Evolutionary conservation across 2,329 filamentous ascomycete species (phyloP).

Genomic region (Colletotrichum lindemuthianum): DNA sequence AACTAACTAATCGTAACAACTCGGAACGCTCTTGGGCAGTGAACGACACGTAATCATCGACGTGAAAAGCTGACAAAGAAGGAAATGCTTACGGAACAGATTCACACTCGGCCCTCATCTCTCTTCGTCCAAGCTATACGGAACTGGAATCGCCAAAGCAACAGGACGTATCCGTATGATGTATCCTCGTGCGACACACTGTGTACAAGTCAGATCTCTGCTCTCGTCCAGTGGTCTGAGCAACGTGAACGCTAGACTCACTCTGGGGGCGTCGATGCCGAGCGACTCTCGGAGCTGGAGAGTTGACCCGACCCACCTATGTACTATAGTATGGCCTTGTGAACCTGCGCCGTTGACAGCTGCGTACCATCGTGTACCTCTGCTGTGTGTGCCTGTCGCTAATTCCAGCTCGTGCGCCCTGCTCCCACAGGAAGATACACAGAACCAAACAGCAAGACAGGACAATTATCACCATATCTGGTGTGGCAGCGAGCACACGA

Average conservation of each 20-base stretch:
- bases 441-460: constrained; percentile 1
- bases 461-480: constrained; percentile 10
- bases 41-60: no score
- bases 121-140: neutral
- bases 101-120: no score
- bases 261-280: neutral
- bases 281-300: neutral
- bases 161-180: no score
- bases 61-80: no score
- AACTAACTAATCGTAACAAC: no score
- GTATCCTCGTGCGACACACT: constrained; percentile 1
- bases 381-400: neutral
- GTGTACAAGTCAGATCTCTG: constrained; percentile 12
- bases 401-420: neutral
- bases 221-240: constrained; percentile 1
- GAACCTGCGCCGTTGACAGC: constrained; percentile 19
- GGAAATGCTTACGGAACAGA: no score
- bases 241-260: constrained; percentile 7
- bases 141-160: neutral
- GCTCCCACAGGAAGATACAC: constrained; percentile 19
- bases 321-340: constrained; percentile 9
- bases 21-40: no score
- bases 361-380: constrained; percentile 16
- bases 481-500: neutral
- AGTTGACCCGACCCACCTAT: constrained; percentile 4